Base-by-base conservation (phyloP, 306 rosid genomes). In the Benincasa hispida region DNA sequence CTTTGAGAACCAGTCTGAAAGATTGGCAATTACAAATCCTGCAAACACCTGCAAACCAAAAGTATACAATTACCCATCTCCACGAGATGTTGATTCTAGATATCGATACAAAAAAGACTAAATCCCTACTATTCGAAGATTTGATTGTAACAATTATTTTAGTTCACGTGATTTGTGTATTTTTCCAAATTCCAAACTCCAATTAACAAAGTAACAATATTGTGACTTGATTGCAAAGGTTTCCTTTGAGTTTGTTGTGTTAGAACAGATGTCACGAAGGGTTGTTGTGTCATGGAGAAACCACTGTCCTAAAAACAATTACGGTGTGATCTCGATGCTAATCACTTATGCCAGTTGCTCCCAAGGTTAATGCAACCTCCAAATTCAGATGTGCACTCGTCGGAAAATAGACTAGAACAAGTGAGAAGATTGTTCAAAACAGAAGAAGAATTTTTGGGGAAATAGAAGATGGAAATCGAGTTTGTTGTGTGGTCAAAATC, bases 1-100 rank as follows among this genome's bases (percentile, higher is more conserved):
- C 80, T 83, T 90, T 14, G 97, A 60, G 83, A 76, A 58, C 93
- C 89, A 84, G 28, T 86, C 95, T 47, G 97, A 86, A 78, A 92
- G 75, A 85, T 90, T 94, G n/a, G 99, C 99, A 75, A 94, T 89
- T 56, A 94, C 89, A 87, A 94, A 94, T 39, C 99, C 97, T 42
- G 86, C 92, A 88, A 94, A 92, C 35, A 94, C 99, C 99, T 94
- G 91, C 86, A 86, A 70, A 81, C 58, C 58, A 50, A 73, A 74
- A 57, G 65, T 35, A 62, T 54, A 48, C 47, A 37, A 60, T 60
- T 1, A 62, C 70, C 45, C 25, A 9, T 62, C 15, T 17, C 47
- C 28, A 65, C 50, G 10, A 1, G 28, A 65, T 5, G 17, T 35
- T 27, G 28, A 65, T 13, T n/a, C 69, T 2, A 30, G 42, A 32